Evolutionary conservation across 441 rosid genomes (phyloP).

Genomic region (Daphne laureola): DNA sequence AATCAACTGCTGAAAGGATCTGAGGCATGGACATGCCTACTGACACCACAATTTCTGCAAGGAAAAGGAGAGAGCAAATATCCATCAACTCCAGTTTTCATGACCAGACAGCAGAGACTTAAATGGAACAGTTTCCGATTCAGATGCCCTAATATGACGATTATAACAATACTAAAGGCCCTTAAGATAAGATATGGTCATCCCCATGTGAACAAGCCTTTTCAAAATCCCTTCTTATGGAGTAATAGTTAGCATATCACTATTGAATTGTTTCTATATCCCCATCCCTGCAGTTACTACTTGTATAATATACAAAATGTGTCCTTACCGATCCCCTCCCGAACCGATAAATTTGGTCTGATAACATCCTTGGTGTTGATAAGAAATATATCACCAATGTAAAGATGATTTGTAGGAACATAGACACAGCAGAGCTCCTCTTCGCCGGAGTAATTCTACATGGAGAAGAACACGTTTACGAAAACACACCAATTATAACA

Average conservation of each 20-base stretch:
- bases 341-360: slow-evolving; percentile 89
- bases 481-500: too few species aligned
- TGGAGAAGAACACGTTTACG: slow-evolving; percentile 2
- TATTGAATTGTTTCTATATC: too few species aligned
- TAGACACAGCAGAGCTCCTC: slow-evolving; percentile 94
- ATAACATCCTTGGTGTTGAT: slow-evolving; percentile 76
- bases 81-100: background rate
- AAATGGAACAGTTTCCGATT: too few species aligned
- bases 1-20: slow-evolving; percentile 64
- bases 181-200: too few species aligned
- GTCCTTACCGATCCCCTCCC: slow-evolving; percentile 93
- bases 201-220: too few species aligned
- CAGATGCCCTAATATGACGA: too few species aligned
- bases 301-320: background rate
- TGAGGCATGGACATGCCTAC: slow-evolving; percentile 99
- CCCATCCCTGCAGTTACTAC: too few species aligned
- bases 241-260: too few species aligned
- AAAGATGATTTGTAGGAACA: slow-evolving; percentile 97
- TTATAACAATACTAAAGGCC: too few species aligned
- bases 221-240: too few species aligned
- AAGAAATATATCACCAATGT: slow-evolving; percentile 90
- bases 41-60: slow-evolving; percentile 90
- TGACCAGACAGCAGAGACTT: too few species aligned
- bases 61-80: slow-evolving; percentile 8
- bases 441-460: slow-evolving; percentile 79